Conservation (phyloP, 768 basidiomycete species). For the Trametes coccinea region DNA sequence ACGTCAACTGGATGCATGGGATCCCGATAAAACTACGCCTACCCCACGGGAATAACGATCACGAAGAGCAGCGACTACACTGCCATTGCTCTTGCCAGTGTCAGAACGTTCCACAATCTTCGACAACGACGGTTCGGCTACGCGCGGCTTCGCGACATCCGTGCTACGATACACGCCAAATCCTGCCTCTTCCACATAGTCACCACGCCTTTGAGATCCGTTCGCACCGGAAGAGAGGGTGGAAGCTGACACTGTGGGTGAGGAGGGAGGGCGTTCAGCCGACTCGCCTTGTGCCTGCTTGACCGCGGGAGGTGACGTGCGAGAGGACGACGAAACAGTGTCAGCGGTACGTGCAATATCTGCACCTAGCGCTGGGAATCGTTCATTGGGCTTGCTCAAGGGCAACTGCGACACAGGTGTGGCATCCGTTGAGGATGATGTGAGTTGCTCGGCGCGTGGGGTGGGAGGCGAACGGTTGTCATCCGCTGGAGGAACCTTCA, state of each 20-base stretch:
- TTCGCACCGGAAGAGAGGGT: background rate
- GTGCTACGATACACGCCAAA: conserved; percentile 29
- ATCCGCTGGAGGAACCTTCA: conserved; percentile 2
- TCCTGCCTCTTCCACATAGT: conserved; percentile 29
- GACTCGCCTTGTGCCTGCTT: background rate
- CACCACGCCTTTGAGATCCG: conserved; percentile 13
- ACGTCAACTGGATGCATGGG: no score
- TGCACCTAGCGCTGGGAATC: background rate
- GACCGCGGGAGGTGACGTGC: background rate
- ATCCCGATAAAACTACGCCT: conserved; percentile 23
- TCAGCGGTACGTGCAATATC: no score
- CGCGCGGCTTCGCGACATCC: conserved; percentile 27
- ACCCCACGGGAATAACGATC: conserved; percentile 61
- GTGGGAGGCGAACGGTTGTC: conserved; percentile 9
- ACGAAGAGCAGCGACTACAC: conserved; percentile 69
- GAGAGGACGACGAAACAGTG: background rate
- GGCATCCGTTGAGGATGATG: background rate
- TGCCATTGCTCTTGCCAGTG: conserved; percentile 53
- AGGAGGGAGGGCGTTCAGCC: background rate
- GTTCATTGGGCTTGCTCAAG: background rate
- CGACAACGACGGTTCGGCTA: conserved; percentile 10
- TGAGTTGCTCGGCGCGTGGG: conserved; percentile 4
- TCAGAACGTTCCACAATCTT: conserved; percentile 48
- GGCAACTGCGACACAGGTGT: background rate
- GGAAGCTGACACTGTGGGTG: background rate